phyloP scores from a whole-genome alignment of 1,284 basidiomycete genomes.

The Ustilago sp. region DNA sequence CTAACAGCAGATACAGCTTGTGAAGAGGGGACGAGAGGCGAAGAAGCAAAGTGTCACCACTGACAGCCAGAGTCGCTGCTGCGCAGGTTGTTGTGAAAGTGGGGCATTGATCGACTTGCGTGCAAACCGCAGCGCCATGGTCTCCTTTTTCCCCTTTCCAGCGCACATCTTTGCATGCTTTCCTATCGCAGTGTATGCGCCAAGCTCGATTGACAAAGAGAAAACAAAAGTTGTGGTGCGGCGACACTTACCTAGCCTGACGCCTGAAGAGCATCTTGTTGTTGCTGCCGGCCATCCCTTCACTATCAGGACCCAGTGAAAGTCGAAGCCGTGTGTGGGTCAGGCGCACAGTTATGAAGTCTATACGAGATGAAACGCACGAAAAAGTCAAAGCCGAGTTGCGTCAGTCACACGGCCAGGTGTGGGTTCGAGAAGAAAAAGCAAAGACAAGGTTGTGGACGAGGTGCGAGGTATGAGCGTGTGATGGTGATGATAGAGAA shows the following conservation, averaged over 20 bases:
- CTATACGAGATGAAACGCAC: background rate
- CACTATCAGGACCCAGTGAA: background rate
- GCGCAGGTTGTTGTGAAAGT: background rate
- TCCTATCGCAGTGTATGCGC: background rate
- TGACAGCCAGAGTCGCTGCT: background rate
- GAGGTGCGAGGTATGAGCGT: background rate
- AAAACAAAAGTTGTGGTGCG: background rate
- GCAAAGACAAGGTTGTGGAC: background rate
- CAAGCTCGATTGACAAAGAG: background rate
- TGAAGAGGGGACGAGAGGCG: background rate
- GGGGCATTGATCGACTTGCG: background rate
- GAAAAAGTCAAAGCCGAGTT: background rate
- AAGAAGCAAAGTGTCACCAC: background rate
- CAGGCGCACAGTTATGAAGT: background rate
- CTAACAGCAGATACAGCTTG: background rate
- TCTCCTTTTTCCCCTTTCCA: background rate
- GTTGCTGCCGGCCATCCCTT: background rate
- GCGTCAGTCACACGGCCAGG: background rate
- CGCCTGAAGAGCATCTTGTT: background rate
- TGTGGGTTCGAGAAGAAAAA: background rate
- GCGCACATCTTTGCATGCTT: slow-evolving; percentile 2
- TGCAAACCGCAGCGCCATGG: background rate
- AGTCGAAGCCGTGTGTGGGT: background rate
- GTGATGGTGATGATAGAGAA: background rate
- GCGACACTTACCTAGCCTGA: background rate